Evolutionary conservation across 148 eudicot genomes (phyloP).

Genomic region (Chenopodium suecicum): DNA sequence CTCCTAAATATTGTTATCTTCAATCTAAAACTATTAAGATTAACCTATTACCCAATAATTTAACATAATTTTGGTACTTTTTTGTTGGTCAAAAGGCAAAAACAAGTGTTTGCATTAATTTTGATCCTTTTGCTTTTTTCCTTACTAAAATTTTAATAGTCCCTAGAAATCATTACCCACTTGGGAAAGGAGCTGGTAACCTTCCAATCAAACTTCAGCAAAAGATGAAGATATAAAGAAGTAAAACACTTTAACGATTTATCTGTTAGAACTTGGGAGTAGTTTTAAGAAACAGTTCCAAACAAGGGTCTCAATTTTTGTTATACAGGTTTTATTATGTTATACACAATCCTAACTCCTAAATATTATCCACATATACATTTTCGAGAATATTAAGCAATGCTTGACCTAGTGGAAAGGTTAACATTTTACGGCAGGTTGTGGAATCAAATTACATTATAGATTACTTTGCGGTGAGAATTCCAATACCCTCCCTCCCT

Average conservation of each 20-base stretch:
- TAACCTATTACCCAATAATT: background rate
- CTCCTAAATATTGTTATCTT: background rate
- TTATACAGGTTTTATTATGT: background rate
- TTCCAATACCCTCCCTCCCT: too few species aligned
- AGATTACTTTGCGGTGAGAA: too few species aligned
- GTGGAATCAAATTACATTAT: too few species aligned
- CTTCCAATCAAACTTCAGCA: conserved; percentile 22
- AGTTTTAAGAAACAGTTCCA: background rate
- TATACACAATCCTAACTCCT: too few species aligned
- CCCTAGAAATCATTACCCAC: conserved; percentile 24
- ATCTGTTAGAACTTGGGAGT: background rate
- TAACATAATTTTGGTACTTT: conserved; percentile 2
- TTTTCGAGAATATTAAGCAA: too few species aligned
- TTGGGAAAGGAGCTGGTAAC: conserved; percentile 17
- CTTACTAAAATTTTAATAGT: background rate
- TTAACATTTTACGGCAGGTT: too few species aligned
- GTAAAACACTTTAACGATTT: conserved; percentile 9
- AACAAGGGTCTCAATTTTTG: too few species aligned
- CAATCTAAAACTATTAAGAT: background rate
- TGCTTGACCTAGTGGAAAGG: too few species aligned
- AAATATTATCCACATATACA: too few species aligned
- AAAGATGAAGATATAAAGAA: background rate
- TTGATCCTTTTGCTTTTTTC: conserved; percentile 21
- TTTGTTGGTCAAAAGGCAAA: conserved; percentile 29
- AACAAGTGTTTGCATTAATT: conserved; percentile 11